These are phyloP conservation scores for Phytophthora ohioensis DNA, from an alignment of 352 stramenopile species.

Conservation along the genomic window DNA sequence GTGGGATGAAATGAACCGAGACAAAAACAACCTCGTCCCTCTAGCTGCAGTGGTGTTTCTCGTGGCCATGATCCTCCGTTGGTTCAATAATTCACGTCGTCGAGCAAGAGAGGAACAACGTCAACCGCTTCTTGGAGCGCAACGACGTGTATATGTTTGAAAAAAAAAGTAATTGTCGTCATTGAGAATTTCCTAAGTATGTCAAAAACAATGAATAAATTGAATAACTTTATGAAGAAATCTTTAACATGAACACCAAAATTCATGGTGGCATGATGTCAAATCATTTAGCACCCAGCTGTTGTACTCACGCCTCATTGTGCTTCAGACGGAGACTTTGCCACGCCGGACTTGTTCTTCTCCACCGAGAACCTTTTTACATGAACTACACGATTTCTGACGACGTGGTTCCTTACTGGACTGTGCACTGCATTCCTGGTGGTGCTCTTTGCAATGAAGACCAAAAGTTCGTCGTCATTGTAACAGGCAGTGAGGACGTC, in stretches of 20 bases:
- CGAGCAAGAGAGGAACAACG: slow-evolving; percentile 31
- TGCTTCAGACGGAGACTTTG: not conserved
- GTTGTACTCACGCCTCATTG: too few relatives aligned
- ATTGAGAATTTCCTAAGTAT: not conserved
- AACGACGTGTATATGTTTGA: slow-evolving; percentile 37
- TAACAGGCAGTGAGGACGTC: slow-evolving; percentile 36
- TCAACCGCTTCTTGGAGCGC: slow-evolving; percentile 16
- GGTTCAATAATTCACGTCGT: slow-evolving; percentile 33
- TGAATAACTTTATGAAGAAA: not conserved
- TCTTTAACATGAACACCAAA: too few relatives aligned
- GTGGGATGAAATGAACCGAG: slow-evolving; percentile 9
- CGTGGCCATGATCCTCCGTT: slow-evolving; percentile 31
- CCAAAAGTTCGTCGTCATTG: slow-evolving; percentile 27
- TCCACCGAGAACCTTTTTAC: not conserved
- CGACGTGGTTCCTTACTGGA: slow-evolving; percentile 24
- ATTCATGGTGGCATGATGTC: slow-evolving; percentile 3
- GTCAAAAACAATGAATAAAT: slow-evolving; percentile 14
- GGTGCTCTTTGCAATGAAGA: slow-evolving; percentile 16
- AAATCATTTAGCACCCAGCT: slow-evolving; percentile 1
- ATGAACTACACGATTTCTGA: slow-evolving; percentile 15
- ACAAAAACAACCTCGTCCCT: slow-evolving; percentile 28
- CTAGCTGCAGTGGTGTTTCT: slow-evolving; percentile 30
- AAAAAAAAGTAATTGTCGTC: slow-evolving; percentile 1
- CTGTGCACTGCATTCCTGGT: slow-evolving; percentile 19
- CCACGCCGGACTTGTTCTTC: not conserved